Base-by-base conservation (phyloP, 2,329 filamentous ascomycete genomes). In the Cladosporium cucumerinum region DNA sequence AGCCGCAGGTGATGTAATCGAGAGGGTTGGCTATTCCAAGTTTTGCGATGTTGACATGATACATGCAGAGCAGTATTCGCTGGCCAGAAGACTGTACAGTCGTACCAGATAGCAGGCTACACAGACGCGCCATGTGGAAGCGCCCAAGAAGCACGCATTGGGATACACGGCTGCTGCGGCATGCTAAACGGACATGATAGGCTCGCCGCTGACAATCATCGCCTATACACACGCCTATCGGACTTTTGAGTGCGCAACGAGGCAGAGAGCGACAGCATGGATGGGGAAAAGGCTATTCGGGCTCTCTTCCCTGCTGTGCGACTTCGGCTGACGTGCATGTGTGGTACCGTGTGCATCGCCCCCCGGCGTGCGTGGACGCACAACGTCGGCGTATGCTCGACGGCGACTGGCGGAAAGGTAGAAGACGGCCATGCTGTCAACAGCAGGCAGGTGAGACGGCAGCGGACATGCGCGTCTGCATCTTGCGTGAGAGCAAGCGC, bases 281-380 rank as follows among this genome's bases (percentile, higher is more conserved):
- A 28, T n/a, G 51, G 25, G 28, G 16, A 30, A 52, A 52, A 54
- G 51, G 51, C 26, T 30, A 32, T 11, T 57, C 54, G 51, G 30
- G 25, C 23, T 46, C 39, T 46, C n/a, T 46, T 46, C 39, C n/a
- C 48, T 34, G 54, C 54, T 57, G 54, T 57, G 54, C 54, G 54
- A 57, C 54, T 57, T 39, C 30, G 54, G 54, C 54, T 57, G 54
- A 57, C 54, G 54, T 39, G 54, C 54, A 57, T 57, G 54, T 39
- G 39, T 46, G 39, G 39, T 46, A 52, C 48, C 18, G 48, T 52
- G 54, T 57, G 32, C 30, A 39, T 34, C 28, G 32, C 54, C n/a
- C n/a, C 30, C 32, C 4, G 30, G 21, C n/a, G 30, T 57, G 54
- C 54, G 54, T 57, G 48, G 39, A 54, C 23, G 26, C 57, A 39